phyloP scores from a whole-genome alignment of 805 yeast species.

The Hanseniaspora hatyaiensis region DNA sequence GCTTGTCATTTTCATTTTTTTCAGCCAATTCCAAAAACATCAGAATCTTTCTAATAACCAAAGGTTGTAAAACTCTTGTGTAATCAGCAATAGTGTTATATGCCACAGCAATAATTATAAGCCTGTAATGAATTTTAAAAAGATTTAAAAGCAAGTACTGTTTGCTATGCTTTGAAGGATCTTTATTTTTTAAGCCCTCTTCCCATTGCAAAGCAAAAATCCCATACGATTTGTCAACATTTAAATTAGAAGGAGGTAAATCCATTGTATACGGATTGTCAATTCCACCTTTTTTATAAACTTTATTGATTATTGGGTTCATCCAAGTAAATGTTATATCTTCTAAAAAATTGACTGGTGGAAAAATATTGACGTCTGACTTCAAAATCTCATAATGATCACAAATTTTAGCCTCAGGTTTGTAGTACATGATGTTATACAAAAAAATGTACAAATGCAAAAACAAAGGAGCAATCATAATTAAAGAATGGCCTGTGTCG shows the following conservation, averaged over 20 bases:
- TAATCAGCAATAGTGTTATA: slow-evolving; percentile 33
- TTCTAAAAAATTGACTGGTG: slow-evolving; percentile 28
- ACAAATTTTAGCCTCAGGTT: slow-evolving; percentile 33
- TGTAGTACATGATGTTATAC: slow-evolving; percentile 30
- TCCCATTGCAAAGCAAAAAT: slow-evolving; percentile 31
- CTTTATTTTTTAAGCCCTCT: slow-evolving; percentile 22
- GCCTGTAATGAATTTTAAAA: slow-evolving; percentile 30
- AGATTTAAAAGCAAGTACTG: slow-evolving; percentile 31
- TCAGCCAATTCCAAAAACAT: slow-evolving; percentile 31
- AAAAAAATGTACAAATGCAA: slow-evolving; percentile 29
- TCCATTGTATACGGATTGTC: slow-evolving; percentile 35
- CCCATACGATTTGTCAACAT: slow-evolving; percentile 29
- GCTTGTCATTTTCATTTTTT: slow-evolving; percentile 28
- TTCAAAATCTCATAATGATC: slow-evolving; percentile 27
- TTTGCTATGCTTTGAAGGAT: slow-evolving; percentile 22
- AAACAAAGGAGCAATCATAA: slow-evolving; percentile 26
- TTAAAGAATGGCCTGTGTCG: slow-evolving; percentile 19
- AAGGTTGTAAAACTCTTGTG: slow-evolving; percentile 42
- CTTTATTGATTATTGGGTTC: slow-evolving; percentile 34
- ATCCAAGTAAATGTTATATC: slow-evolving; percentile 38
- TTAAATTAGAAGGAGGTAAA: slow-evolving; percentile 31
- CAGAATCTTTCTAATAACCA: slow-evolving; percentile 41
- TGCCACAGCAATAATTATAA: slow-evolving; percentile 29
- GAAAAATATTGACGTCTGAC: slow-evolving; percentile 21
- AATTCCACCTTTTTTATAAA: slow-evolving; percentile 32